A percentile compares a stretch with the other conserved stretches of the same genome.
Evolutionary conservation across 805 yeast species (phyloP).

Genomic region (Candida endomychidarum): DNA sequence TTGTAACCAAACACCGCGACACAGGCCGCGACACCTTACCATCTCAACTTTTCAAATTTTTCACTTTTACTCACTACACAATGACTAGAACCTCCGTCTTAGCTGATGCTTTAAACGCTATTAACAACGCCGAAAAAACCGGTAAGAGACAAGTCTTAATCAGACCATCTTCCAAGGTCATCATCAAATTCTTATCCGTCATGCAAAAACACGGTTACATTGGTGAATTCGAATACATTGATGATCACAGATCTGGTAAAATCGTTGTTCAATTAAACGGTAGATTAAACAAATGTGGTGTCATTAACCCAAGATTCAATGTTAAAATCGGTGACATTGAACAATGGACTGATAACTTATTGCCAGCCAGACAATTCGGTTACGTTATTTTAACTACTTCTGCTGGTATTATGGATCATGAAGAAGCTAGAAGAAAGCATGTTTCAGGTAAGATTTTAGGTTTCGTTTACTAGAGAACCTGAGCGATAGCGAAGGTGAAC

Average conservation of each 20-base stretch:
- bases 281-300: constrained; percentile 98
- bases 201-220: constrained; percentile 99
- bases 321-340: constrained; percentile 93
- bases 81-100: constrained; percentile 98
- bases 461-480: constrained; percentile 72
- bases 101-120: constrained; percentile 97
- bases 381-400: constrained; percentile 97
- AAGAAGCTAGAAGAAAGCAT: constrained; percentile 99
- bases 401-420: constrained; percentile 99
- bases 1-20: too few species aligned
- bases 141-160: constrained; percentile 98
- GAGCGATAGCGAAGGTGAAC: too few species aligned
- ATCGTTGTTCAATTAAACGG: constrained; percentile 96
- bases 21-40: neutral
- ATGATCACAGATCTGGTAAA: constrained; percentile 99
- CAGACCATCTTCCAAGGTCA: constrained; percentile 98
- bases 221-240: constrained; percentile 97
- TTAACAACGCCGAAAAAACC: constrained; percentile 98
- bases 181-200: constrained; percentile 93
- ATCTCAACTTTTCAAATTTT: constrained; percentile 11
- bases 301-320: constrained; percentile 97
- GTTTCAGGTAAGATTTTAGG: constrained; percentile 99
- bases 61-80: constrained; percentile 16
- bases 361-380: constrained; percentile 99
- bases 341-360: constrained; percentile 97